Evolutionary conservation across 2,329 filamentous ascomycete species (phyloP).

Genomic region (Neonectria hederae): DNA sequence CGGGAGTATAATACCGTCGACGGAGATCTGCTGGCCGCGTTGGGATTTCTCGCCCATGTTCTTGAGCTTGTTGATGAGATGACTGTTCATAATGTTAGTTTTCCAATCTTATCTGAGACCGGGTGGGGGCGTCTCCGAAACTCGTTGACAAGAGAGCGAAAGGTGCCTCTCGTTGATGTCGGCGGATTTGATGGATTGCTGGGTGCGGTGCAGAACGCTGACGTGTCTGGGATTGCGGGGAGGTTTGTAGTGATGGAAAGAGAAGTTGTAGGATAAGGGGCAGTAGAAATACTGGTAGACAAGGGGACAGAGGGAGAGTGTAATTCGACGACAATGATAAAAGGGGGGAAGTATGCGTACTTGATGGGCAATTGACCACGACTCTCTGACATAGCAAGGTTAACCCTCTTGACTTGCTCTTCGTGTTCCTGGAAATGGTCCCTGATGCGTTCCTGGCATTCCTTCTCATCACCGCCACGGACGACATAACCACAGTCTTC

Average conservation of each 20-base stretch:
- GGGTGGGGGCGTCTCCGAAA: conserved; percentile 42
- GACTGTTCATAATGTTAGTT: conserved; percentile 52
- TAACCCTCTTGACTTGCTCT: conserved; percentile 59
- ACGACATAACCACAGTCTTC: conserved; percentile 72
- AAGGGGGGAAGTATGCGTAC: conserved; percentile 57
- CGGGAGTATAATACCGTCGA: conserved; percentile 49
- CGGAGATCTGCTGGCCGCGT: conserved; percentile 42
- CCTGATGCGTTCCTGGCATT: conserved; percentile 65
- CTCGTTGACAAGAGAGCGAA: conserved; percentile 37
- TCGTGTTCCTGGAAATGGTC: conserved; percentile 71
- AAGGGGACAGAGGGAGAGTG: conserved; percentile 20
- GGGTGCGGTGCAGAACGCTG: conserved; percentile 3
- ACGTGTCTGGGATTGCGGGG: not conserved
- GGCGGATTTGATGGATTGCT: conserved; percentile 24
- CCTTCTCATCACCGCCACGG: conserved; percentile 66
- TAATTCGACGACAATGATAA: conserved; percentile 46
- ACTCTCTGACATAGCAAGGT: conserved; percentile 66
- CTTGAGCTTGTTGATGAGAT: conserved; percentile 66
- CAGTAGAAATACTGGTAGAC: conserved; percentile 16
- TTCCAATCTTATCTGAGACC: conserved; percentile 41
- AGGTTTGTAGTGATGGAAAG: conserved; percentile 4
- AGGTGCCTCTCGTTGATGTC: conserved; percentile 32
- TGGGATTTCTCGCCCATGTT: conserved; percentile 53
- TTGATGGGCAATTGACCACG: conserved; percentile 65
- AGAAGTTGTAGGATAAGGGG: not conserved